Evolutionary conservation across 2,329 filamentous ascomycete species (phyloP).

Genomic region (Fusarium xyrophilum): DNA sequence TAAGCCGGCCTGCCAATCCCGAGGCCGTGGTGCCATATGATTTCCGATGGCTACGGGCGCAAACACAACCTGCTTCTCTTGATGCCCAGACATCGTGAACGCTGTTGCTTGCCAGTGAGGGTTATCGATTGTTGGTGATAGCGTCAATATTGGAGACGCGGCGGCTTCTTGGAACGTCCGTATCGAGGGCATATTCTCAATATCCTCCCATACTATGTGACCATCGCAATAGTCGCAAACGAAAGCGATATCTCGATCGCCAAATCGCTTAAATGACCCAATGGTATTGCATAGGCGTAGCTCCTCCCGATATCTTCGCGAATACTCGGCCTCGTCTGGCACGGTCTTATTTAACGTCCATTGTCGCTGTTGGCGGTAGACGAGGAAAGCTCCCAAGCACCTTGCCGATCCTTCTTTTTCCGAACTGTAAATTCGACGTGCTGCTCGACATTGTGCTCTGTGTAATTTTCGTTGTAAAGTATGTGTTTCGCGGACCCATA

Average conservation of each 20-base stretch:
- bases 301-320: conserved; percentile 54
- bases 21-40: conserved; percentile 58
- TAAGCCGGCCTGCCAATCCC: conserved; percentile 60
- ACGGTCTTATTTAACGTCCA: conserved; percentile 39
- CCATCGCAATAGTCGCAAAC: conserved; percentile 69
- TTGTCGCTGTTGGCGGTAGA: conserved; percentile 57
- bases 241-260: conserved; percentile 62
- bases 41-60: conserved; percentile 65
- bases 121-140: conserved; percentile 40
- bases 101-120: conserved; percentile 62
- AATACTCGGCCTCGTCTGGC: conserved; percentile 45
- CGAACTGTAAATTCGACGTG: conserved; percentile 61
- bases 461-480: conserved; percentile 59
- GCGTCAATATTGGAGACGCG: conserved; percentile 30
- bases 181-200: conserved; percentile 59
- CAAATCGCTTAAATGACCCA: conserved; percentile 64
- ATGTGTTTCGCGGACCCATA: conserved; percentile 62
- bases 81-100: conserved; percentile 48
- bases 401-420: conserved; percentile 56
- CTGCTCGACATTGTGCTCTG: conserved; percentile 64
- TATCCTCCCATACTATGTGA: conserved; percentile 64
- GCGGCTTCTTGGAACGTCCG: conserved; percentile 46
- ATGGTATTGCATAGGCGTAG: conserved; percentile 58
- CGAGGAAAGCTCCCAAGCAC: conserved; percentile 64
- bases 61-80: conserved; percentile 61